A percentile compares a stretch with the other conserved stretches of the same genome.
These are phyloP conservation scores for Heliosperma pusillum DNA, from an alignment of 148 eudicot genomes.

Conservation along the genomic window DNA sequence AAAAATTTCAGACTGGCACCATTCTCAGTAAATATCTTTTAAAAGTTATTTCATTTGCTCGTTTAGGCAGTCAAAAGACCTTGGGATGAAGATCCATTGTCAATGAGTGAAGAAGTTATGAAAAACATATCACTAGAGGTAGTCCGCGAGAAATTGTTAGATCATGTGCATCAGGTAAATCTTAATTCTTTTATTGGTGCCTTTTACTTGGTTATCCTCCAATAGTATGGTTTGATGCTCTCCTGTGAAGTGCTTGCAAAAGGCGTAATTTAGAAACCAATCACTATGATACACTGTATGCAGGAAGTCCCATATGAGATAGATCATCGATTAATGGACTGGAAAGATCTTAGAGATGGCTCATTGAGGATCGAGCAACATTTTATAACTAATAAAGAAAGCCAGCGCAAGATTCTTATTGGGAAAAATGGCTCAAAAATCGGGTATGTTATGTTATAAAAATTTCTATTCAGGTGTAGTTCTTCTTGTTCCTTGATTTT, in stretches of 20 bases:
- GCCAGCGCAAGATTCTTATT: slow-evolving; percentile 87
- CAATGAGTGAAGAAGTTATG: slow-evolving; percentile 94
- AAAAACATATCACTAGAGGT: slow-evolving; percentile 88
- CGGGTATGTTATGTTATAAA: slow-evolving; percentile 45
- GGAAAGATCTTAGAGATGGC: slow-evolving; percentile 88
- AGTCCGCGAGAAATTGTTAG: slow-evolving; percentile 83
- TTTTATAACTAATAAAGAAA: slow-evolving; percentile 70
- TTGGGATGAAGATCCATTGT: slow-evolving; percentile 94
- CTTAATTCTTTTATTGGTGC: slow-evolving; percentile 6
- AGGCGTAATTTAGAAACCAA: background rate
- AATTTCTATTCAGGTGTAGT: background rate
- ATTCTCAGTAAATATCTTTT: background rate
- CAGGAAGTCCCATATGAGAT: slow-evolving; percentile 91
- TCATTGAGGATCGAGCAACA: slow-evolving; percentile 93
- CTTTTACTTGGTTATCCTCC: background rate
- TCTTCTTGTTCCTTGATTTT: background rate
- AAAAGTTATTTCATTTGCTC: background rate
- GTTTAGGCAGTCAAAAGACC: slow-evolving; percentile 78
- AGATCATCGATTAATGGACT: slow-evolving; percentile 79
- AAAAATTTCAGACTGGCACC: background rate
- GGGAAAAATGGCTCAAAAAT: slow-evolving; percentile 95
- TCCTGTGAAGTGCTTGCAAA: background rate
- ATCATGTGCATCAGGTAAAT: slow-evolving; percentile 84
- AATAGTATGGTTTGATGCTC: background rate
- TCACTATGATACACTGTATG: slow-evolving; percentile 12